Percentiles rank a stretch among this genome's conserved stretches.
These are phyloP conservation scores for Euphorbia pulcherrima DNA, from an alignment of 345 rosid species.

Conservation along the genomic window DNA sequence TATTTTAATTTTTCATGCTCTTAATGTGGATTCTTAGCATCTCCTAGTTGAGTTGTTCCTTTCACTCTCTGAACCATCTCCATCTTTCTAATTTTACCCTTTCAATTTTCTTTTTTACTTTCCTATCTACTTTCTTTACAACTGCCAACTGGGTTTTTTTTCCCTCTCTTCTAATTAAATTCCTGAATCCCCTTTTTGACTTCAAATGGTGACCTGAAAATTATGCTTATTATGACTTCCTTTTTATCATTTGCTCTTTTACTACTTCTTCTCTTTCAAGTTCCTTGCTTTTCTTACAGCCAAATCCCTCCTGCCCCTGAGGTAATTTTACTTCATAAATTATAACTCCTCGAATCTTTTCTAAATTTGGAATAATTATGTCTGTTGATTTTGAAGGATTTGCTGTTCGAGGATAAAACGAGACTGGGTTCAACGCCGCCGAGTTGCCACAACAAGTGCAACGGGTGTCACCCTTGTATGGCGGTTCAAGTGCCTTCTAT, in stretches of 20 bases:
- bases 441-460: conserved; percentile 87
- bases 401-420: conserved; percentile 53
- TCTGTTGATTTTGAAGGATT: conserved; percentile 29
- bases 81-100: background rate
- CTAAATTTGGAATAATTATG: too few species aligned
- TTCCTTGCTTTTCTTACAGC: conserved; percentile 22
- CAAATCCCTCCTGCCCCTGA: conserved; percentile 11
- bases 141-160: background rate
- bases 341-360: background rate
- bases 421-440: conserved; percentile 90
- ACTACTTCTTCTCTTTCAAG: conserved; percentile 17
- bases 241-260: background rate
- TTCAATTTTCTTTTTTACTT: background rate
- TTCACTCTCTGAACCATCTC: conserved; percentile 32
- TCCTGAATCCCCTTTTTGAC: background rate
- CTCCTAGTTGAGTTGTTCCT: conserved; percentile 47
- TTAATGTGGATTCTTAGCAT: conserved; percentile 29
- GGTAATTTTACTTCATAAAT: conserved; percentile 22
- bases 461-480: conserved; percentile 80
- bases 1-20: background rate
- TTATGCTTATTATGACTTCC: conserved; percentile 10
- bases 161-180: background rate
- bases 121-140: background rate
- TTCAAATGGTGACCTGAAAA: conserved; percentile 17
- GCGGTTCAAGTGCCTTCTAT: conserved; percentile 71